These are phyloP conservation scores for Phytomonas serpens DNA, from an alignment of 208 protist species.

Conservation along the genomic window DNA sequence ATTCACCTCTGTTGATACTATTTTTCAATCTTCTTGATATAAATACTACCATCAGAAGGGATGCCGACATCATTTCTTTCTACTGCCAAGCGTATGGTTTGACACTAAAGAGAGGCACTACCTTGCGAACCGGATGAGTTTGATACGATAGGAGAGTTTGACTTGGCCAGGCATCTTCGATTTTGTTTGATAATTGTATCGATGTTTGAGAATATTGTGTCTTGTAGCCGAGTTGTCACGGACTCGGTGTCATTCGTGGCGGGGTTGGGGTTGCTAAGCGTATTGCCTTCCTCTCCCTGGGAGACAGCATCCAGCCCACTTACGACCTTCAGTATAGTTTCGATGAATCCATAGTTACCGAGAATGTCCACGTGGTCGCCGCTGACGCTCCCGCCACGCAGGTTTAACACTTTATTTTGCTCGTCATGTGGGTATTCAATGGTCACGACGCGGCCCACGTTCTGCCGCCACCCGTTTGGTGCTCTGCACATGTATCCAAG, in stretches of 20 bases:
- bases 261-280: neutral
- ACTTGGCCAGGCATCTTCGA: neutral
- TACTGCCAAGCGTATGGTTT: neutral
- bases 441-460: slow-evolving; percentile 77
- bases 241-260: neutral
- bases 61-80: neutral
- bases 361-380: slow-evolving; percentile 88
- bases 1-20: neutral
- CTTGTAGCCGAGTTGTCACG: neutral
- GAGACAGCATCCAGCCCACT: slow-evolving; percentile 39
- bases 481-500: slow-evolving; percentile 89
- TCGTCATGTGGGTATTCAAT: slow-evolving; percentile 60
- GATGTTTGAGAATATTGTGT: neutral
- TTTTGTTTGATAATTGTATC: neutral
- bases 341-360: slow-evolving; percentile 75
- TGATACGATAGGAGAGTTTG: neutral
- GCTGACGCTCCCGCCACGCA: slow-evolving; percentile 52
- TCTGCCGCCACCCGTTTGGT: slow-evolving; percentile 72
- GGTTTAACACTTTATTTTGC: slow-evolving; percentile 23
- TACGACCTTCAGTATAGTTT: slow-evolving; percentile 67
- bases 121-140: neutral
- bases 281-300: neutral
- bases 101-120: neutral
- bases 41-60: neutral
- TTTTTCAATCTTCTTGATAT: neutral